Conservation (phyloP, 108 stramenopile species). For the Discostella stelligeroides region DNA sequence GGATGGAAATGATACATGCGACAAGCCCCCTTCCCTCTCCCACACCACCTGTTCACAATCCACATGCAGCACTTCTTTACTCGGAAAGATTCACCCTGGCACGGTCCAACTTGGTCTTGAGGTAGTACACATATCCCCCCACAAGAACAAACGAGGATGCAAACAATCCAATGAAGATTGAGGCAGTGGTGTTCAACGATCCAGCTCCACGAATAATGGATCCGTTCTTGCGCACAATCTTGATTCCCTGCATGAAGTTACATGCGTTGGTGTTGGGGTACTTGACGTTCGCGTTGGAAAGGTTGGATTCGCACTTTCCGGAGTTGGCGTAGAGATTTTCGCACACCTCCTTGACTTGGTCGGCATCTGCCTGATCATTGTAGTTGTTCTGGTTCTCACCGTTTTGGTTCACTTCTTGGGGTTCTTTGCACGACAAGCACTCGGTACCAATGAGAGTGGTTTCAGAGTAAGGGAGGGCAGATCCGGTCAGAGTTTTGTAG, state of each 20-base stretch:
- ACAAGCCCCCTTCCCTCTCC: background rate
- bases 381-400: conserved; percentile 36
- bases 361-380: conserved; percentile 38
- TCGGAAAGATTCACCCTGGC: conserved; percentile 74
- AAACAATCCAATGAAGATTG: conserved; percentile 80
- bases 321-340: conserved; percentile 66
- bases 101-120: conserved; percentile 84
- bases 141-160: conserved; percentile 78
- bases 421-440: conserved; percentile 78
- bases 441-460: conserved; percentile 63
- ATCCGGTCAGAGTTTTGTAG: conserved; percentile 58
- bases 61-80: background rate
- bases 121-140: conserved; percentile 79
- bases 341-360: conserved; percentile 70
- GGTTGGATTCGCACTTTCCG: conserved; percentile 86
- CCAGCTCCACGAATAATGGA: conserved; percentile 43
- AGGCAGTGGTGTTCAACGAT: conserved; percentile 67
- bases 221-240: conserved; percentile 73
- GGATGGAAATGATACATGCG: no score
- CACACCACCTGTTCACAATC: background rate
- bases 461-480: conserved; percentile 61
- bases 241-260: conserved; percentile 85
- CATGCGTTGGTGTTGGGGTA: conserved; percentile 74
- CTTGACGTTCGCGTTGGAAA: conserved; percentile 15
- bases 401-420: conserved; percentile 36